Evolutionary conservation across 2,329 filamentous ascomycete species (phyloP).

Genomic region (Sphaerulina musiva): DNA sequence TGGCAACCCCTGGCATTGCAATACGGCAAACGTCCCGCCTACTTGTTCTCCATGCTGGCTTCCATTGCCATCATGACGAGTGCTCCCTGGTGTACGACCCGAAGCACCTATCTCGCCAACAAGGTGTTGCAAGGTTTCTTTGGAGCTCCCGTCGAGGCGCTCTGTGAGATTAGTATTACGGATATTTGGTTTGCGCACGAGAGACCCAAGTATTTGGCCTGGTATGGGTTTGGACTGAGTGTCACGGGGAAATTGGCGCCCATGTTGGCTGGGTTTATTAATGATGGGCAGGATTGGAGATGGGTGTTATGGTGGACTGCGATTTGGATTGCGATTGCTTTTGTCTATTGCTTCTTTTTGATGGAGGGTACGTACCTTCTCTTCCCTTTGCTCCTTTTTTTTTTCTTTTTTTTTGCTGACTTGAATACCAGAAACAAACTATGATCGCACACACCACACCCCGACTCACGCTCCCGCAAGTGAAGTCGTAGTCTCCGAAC

Average conservation of each 20-base stretch:
- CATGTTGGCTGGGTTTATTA: constrained; percentile 46
- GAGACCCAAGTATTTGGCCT: constrained; percentile 28
- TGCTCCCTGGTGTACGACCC: constrained; percentile 40
- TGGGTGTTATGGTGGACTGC: constrained; percentile 50
- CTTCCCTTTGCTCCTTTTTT: too few species aligned
- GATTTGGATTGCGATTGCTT: constrained; percentile 46
- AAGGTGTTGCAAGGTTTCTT: constrained; percentile 46
- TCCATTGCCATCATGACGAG: constrained; percentile 40
- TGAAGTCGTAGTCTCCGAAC: neutral
- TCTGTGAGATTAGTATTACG: constrained; percentile 35
- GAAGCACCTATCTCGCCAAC: constrained; percentile 44
- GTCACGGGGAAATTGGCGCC: constrained; percentile 32
- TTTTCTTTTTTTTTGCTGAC: neutral
- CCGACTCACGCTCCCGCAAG: neutral
- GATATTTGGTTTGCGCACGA: constrained; percentile 29
- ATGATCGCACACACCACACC: constrained; percentile 24
- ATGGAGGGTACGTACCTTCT: constrained; percentile 41
- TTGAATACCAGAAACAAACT: constrained; percentile 47
- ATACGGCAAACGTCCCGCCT: constrained; percentile 46
- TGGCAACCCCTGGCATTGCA: constrained; percentile 49
- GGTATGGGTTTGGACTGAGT: constrained; percentile 28
- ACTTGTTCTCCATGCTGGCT: constrained; percentile 39
- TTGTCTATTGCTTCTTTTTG: constrained; percentile 52
- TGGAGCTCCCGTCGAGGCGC: constrained; percentile 44
- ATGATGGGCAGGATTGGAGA: constrained; percentile 44